These are phyloP conservation scores for Herpotrichia juniperi DNA, from an alignment of 2,329 filamentous ascomycete species.

Conservation along the genomic window DNA sequence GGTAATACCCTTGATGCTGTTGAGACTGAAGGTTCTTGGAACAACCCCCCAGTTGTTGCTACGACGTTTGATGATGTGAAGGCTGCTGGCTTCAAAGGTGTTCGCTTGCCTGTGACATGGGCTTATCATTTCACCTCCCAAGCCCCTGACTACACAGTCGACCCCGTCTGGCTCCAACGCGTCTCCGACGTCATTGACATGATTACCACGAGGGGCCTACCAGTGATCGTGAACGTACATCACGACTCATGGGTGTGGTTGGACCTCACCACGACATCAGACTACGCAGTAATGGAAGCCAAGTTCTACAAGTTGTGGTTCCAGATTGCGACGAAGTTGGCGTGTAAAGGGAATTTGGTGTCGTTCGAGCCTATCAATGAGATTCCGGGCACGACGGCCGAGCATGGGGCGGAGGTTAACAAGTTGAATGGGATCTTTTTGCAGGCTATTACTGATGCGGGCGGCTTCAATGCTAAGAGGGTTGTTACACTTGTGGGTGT, in stretches of 20 bases:
- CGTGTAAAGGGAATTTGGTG: constrained; percentile 60
- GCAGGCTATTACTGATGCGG: constrained; percentile 58
- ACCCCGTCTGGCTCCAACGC: constrained; percentile 61
- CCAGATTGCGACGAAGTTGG: constrained; percentile 62
- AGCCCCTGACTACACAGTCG: constrained; percentile 61
- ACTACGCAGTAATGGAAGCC: constrained; percentile 61
- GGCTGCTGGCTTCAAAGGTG: constrained; percentile 61
- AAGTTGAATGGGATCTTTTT: constrained; percentile 64
- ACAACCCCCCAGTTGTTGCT: constrained; percentile 59
- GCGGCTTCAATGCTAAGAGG: constrained; percentile 61
- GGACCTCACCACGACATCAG: constrained; percentile 56
- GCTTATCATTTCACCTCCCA: constrained; percentile 60
- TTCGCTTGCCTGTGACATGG: constrained; percentile 66
- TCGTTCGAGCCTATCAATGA: constrained; percentile 68
- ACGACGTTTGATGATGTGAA: constrained; percentile 60
- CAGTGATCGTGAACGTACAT: constrained; percentile 64
- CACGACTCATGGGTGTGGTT: constrained; percentile 67
- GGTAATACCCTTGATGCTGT: constrained; percentile 66
- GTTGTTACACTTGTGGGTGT: constrained; percentile 63
- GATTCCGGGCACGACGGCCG: constrained; percentile 58
- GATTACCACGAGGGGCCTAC: constrained; percentile 58
- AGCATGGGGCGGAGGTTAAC: constrained; percentile 59
- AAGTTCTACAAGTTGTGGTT: constrained; percentile 63
- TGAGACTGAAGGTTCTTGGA: constrained; percentile 64
- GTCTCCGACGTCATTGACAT: constrained; percentile 65